Conservation (phyloP, 495 filamentous ascomycete genomes). For the Wilcoxina mikolae region DNA sequence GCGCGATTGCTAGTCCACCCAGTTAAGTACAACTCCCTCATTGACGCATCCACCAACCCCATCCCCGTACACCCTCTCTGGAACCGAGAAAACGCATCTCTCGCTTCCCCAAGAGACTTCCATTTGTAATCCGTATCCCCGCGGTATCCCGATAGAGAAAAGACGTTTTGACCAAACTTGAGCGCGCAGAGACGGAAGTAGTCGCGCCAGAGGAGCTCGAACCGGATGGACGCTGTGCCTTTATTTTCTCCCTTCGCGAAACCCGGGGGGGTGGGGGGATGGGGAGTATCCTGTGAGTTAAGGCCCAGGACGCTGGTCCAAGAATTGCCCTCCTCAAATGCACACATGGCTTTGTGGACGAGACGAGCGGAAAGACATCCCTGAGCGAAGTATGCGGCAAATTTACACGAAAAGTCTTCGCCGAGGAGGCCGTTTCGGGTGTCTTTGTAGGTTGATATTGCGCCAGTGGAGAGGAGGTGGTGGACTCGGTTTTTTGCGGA, state of each 20-base stretch:
- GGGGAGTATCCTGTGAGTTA: neutral
- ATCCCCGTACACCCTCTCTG: constrained; percentile 49
- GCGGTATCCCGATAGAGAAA: constrained; percentile 45
- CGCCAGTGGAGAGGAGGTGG: constrained; percentile 44
- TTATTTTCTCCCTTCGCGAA: constrained; percentile 52
- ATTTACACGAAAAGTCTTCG: constrained; percentile 51
- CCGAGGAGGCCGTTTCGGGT: constrained; percentile 56
- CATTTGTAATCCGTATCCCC: constrained; percentile 30
- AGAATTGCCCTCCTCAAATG: constrained; percentile 47
- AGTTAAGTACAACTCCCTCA: constrained; percentile 52
- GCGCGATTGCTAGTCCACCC: constrained; percentile 59
- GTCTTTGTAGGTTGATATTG: constrained; percentile 44
- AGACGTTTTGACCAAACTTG: constrained; percentile 48
- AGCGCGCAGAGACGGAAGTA: constrained; percentile 56
- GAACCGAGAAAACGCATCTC: constrained; percentile 32
- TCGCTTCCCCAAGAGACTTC: constrained; percentile 19
- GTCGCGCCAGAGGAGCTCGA: constrained; percentile 60
- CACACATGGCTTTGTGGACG: constrained; percentile 44
- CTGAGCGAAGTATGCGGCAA: constrained; percentile 52
- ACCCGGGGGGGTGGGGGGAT: constrained; percentile 26
- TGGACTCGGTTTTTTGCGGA: constrained; percentile 39
- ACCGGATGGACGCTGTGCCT: constrained; percentile 50
- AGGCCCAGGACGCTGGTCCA: constrained; percentile 1
- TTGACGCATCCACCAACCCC: constrained; percentile 55
- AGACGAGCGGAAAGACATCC: constrained; percentile 54